Conservation (phyloP, 192 early-diverging fungal species). For the Dimargaris verticillata region DNA sequence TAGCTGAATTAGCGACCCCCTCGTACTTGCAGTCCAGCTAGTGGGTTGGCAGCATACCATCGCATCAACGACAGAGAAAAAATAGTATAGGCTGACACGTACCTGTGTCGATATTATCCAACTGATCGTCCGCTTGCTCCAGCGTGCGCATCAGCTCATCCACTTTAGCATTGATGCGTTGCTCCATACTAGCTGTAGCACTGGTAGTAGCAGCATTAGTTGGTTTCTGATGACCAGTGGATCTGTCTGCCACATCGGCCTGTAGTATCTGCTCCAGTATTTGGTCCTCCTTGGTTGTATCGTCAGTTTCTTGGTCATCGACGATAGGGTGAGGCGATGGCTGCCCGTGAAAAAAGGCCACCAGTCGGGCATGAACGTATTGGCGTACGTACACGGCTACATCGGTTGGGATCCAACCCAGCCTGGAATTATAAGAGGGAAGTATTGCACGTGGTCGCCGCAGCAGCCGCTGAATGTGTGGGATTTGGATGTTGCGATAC, state of each 20-base stretch:
- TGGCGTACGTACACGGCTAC: not conserved
- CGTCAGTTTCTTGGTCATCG: not conserved
- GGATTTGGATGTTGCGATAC: not conserved
- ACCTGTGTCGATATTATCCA: not conserved
- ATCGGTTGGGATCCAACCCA: not conserved
- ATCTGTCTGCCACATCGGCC: not conserved
- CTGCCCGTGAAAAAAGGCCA: not conserved
- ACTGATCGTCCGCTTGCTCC: not conserved
- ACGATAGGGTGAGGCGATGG: not conserved
- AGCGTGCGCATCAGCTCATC: constrained; percentile 1
- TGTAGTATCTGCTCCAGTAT: not conserved
- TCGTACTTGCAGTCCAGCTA: not conserved
- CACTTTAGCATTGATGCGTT: not conserved
- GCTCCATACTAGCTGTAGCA: not conserved
- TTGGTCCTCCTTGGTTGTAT: not conserved
- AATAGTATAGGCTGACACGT: not conserved
- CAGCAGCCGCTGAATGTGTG: not conserved
- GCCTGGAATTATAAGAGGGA: not conserved
- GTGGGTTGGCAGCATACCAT: not conserved
- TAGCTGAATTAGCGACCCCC: not conserved
- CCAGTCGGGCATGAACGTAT: not conserved
- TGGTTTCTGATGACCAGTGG: not conserved
- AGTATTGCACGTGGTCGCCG: not conserved
- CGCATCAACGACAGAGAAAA: not conserved
- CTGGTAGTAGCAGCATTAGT: too few species aligned